A percentile compares a stretch with the other conserved stretches of the same genome.
These are phyloP conservation scores for Moricandia moricandioides DNA, from an alignment of 345 rosid species.

Conservation along the genomic window DNA sequence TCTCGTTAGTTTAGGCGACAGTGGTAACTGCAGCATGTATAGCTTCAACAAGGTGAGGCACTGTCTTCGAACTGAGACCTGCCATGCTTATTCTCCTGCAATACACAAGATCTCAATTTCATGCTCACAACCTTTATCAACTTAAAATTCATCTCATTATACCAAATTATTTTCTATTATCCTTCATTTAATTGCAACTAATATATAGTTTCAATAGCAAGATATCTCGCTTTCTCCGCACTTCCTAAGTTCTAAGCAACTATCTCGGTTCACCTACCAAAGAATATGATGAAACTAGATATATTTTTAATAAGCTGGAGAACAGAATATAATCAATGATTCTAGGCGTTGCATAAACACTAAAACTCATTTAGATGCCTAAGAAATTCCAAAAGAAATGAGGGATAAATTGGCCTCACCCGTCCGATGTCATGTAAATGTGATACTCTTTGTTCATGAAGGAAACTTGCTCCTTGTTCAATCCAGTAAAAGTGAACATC, in stretches of 20 bases:
- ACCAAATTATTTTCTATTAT: not conserved
- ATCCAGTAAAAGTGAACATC: conserved; percentile 70
- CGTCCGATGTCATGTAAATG: conserved; percentile 74
- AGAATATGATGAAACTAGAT: not conserved
- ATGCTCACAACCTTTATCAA: not conserved
- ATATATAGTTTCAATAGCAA: not conserved
- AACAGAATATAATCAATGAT: not conserved
- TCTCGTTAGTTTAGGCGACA: conserved; percentile 24
- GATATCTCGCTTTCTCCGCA: not conserved
- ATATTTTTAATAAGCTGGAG: too few relatives aligned
- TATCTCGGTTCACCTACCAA: not conserved
- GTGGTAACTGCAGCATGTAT: conserved; percentile 65
- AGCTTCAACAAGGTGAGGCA: conserved; percentile 67
- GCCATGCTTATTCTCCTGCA: conserved; percentile 88
- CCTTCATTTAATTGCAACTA: not conserved
- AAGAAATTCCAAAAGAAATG: not conserved
- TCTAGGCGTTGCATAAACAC: not conserved
- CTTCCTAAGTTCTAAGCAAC: not conserved
- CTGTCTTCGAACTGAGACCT: conserved; percentile 59
- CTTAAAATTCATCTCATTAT: not conserved
- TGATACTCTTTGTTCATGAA: conserved; percentile 68
- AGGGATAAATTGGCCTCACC: conserved; percentile 38
- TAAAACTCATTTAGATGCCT: not conserved
- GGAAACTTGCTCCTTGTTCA: conserved; percentile 67
- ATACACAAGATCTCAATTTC: conserved; percentile 5